Conservation (phyloP, 179 eudicot species). For the Nepenthes alata region DNA sequence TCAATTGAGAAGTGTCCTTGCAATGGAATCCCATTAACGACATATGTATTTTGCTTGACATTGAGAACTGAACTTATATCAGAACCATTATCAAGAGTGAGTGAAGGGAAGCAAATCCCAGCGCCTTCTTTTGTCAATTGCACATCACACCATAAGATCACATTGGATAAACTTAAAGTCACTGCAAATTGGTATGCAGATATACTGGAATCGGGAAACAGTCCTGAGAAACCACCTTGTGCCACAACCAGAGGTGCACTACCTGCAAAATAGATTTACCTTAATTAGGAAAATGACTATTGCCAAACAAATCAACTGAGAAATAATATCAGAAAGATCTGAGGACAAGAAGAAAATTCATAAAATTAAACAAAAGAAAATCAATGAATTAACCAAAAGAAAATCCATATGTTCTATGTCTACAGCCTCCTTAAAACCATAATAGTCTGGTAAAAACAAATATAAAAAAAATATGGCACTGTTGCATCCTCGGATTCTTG, state of each 20-base stretch:
- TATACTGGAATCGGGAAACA: constrained; percentile 64
- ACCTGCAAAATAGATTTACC: constrained; percentile 35
- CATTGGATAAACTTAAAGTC: constrained; percentile 26
- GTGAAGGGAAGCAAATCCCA: constrained; percentile 63
- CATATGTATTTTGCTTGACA: constrained; percentile 26
- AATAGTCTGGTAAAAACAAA: too few species aligned
- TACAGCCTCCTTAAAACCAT: too few species aligned
- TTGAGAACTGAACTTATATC: constrained; percentile 2
- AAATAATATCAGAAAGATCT: background rate
- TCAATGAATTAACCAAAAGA: too few species aligned
- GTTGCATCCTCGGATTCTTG: too few species aligned
- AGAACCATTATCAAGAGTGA: constrained; percentile 45
- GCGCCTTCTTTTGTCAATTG: constrained; percentile 65
- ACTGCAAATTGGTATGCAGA: constrained; percentile 37
- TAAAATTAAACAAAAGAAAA: too few species aligned
- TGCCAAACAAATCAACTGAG: background rate
- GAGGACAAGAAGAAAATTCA: too few species aligned
- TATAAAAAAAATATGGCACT: too few species aligned
- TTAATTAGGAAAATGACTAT: background rate
- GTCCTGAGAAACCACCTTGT: constrained; percentile 74
- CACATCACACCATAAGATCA: constrained; percentile 76
- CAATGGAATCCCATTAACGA: constrained; percentile 44
- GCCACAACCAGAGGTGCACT: constrained; percentile 57
- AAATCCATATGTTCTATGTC: too few species aligned
- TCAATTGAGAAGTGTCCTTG: constrained; percentile 64